Percentiles rank a stretch among this genome's conserved stretches.
Conservation (phyloP, 768 basidiomycete species). For the Xerocomellus amylosporus region DNA sequence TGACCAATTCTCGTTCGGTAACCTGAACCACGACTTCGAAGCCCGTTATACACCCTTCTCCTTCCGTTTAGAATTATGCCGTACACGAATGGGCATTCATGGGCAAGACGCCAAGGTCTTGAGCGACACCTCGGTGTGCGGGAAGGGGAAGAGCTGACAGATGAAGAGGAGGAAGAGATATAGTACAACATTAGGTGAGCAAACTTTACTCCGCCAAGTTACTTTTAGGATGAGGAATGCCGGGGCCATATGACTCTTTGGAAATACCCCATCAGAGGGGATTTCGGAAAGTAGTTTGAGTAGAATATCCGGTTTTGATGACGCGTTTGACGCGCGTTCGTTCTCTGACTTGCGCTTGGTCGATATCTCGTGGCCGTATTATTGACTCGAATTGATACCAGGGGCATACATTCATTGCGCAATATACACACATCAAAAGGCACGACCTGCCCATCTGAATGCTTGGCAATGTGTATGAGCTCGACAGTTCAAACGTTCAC, state of each 20-base stretch:
- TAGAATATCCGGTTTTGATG: conserved; percentile 16
- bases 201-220: background rate
- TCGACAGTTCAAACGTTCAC: background rate
- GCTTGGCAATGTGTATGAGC: background rate
- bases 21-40: conserved; percentile 28
- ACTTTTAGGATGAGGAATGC: conserved; percentile 47
- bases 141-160: conserved; percentile 85
- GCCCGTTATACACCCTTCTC: conserved; percentile 75
- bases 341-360: conserved; percentile 20
- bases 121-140: conserved; percentile 59
- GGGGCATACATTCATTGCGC: background rate
- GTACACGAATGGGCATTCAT: conserved; percentile 78
- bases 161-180: conserved; percentile 56
- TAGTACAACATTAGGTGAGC: conserved; percentile 12
- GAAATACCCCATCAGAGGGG: conserved; percentile 21
- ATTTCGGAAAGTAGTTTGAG: conserved; percentile 26
- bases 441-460: background rate
- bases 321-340: conserved; percentile 12
- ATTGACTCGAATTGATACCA: conserved; percentile 6
- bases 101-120: conserved; percentile 70
- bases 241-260: conserved; percentile 88
- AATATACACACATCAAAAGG: background rate
- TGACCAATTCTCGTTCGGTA: background rate
- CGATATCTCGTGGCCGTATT: background rate
- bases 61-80: conserved; percentile 78